Evolutionary conservation across 164 flowering plant genomes (phyloP).

Genomic region (Vitis rotundifolia): DNA sequence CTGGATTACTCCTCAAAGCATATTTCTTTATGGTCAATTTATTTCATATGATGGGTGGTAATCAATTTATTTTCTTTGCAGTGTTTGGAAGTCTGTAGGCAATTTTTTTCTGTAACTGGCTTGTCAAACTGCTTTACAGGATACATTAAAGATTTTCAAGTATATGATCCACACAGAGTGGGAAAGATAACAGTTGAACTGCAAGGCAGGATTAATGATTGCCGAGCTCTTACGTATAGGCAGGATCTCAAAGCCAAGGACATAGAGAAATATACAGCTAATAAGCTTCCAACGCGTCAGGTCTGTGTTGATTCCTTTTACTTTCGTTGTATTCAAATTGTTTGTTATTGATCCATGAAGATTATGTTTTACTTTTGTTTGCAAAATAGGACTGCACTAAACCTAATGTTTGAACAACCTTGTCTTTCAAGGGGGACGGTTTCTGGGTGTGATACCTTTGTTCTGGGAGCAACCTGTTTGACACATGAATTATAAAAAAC

Average conservation of each 20-base stretch:
- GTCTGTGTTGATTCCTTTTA: slow-evolving; percentile 26
- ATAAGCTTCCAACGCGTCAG: slow-evolving; percentile 79
- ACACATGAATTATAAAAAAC: no score
- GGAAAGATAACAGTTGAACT: slow-evolving; percentile 80
- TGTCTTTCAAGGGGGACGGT: not conserved
- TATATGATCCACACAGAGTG: slow-evolving; percentile 73
- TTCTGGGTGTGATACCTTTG: not conserved
- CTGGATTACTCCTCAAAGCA: no score
- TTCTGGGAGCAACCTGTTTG: no score
- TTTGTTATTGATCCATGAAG: not conserved
- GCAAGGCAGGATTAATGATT: slow-evolving; percentile 76
- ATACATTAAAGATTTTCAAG: slow-evolving; percentile 70
- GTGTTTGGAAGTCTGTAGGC: not conserved
- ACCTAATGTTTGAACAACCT: not conserved
- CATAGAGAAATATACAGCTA: slow-evolving; percentile 50
- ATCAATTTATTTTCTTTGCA: not conserved
- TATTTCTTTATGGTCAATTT: not conserved
- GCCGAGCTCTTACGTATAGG: slow-evolving; percentile 67
- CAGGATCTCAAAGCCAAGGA: slow-evolving; percentile 75
- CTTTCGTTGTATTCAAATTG: not conserved
- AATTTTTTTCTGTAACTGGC: not conserved
- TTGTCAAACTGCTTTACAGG: slow-evolving; percentile 40
- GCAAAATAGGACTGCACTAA: not conserved
- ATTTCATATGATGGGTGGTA: not conserved
- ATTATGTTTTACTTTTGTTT: not conserved